A percentile compares a stretch with the other conserved stretches of the same genome.
These are phyloP conservation scores for Suillus subaureus DNA, from an alignment of 768 basidiomycete species.

Conservation along the genomic window DNA sequence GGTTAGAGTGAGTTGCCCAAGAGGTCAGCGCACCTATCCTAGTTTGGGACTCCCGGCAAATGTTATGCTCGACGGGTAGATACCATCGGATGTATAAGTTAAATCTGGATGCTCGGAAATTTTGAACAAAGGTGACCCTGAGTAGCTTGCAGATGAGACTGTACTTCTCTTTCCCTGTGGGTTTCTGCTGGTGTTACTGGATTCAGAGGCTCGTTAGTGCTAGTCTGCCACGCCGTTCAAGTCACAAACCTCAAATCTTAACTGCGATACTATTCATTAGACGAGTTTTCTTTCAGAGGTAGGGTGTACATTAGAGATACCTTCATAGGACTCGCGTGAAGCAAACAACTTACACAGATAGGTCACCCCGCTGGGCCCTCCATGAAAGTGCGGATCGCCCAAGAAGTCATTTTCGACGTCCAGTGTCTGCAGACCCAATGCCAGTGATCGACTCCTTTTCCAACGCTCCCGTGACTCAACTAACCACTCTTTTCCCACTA, in stretches of 20 bases:
- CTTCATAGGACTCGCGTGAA: neutral
- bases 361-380: neutral
- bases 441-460: neutral
- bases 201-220: neutral
- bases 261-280: neutral
- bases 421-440: neutral
- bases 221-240: neutral
- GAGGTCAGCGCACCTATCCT: neutral
- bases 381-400: neutral
- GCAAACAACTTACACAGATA: neutral
- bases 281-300: neutral
- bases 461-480: neutral
- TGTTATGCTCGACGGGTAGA: neutral
- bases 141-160: neutral
- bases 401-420: neutral
- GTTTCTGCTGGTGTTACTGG: neutral
- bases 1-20: neutral
- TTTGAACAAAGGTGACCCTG: neutral
- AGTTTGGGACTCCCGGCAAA: neutral
- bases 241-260: neutral
- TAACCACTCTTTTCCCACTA: neutral
- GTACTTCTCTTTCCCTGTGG: neutral
- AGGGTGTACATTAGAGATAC: neutral
- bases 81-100: neutral
- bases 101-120: neutral